Percentiles rank a stretch among this genome's conserved stretches.
Conservation (phyloP, 495 filamentous ascomycete genomes). For the Penicillium crystallinum region DNA sequence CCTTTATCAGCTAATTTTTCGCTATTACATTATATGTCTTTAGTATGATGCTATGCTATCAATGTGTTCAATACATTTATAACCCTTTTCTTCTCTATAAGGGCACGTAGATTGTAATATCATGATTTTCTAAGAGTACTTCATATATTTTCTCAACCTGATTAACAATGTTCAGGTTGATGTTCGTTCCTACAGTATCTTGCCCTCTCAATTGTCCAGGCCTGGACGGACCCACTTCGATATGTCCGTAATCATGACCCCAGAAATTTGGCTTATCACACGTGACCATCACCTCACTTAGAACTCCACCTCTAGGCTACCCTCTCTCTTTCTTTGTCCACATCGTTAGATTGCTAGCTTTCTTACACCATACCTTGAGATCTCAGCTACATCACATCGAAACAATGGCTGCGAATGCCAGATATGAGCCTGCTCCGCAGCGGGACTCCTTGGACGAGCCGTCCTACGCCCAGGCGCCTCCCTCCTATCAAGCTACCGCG, state of each 20-base stretch:
- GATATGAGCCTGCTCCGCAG: conserved; percentile 66
- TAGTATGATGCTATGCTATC: too few species aligned
- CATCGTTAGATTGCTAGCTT: not conserved
- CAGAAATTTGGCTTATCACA: conserved; percentile 7
- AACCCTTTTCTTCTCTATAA: too few species aligned
- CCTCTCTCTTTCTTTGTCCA: not conserved
- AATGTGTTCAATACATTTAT: too few species aligned
- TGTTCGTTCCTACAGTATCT: too few species aligned
- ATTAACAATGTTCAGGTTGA: too few species aligned
- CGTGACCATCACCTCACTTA: conserved; percentile 5
- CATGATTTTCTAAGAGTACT: too few species aligned
- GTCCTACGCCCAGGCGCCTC: conserved; percentile 77
- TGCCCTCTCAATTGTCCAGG: too few species aligned
- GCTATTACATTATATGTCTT: too few species aligned
- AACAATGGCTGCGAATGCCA: conserved; percentile 62
- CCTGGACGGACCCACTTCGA: not conserved
- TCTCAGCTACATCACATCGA: not conserved
- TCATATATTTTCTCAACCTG: too few species aligned
- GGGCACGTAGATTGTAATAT: too few species aligned
- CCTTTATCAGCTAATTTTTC: too few species aligned
- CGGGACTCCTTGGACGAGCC: conserved; percentile 65
- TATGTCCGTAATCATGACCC: not conserved
- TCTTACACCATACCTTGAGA: not conserved
- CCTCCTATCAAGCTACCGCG: conserved; percentile 54
- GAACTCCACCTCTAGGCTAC: conserved; percentile 2